phyloP scores from a whole-genome alignment of 2,329 filamentous ascomycete species.

The Arachnomyces sp. region DNA sequence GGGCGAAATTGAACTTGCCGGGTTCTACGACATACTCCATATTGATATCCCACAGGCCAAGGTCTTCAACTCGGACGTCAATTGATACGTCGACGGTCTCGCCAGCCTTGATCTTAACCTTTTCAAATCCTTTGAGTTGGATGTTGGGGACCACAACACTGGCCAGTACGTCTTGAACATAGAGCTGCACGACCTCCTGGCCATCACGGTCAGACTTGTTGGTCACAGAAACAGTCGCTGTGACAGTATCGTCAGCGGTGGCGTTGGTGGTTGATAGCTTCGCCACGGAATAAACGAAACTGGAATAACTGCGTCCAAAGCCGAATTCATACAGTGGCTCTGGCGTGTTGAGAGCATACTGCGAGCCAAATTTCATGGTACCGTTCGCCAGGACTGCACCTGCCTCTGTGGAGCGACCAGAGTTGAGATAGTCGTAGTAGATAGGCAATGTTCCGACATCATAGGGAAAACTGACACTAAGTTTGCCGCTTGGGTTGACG shows the following conservation, averaged over 20 bases:
- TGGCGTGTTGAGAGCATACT: constrained; percentile 57
- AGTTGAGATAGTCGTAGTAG: constrained; percentile 68
- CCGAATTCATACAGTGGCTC: constrained; percentile 59
- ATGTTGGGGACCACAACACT: constrained; percentile 59
- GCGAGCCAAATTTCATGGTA: constrained; percentile 55
- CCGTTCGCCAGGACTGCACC: constrained; percentile 51
- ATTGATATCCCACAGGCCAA: constrained; percentile 50
- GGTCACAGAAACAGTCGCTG: constrained; percentile 53
- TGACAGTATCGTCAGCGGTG: constrained; percentile 49
- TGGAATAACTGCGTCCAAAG: constrained; percentile 59
- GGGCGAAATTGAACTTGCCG: constrained; percentile 57
- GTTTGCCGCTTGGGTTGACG: constrained; percentile 58
- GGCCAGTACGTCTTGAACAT: constrained; percentile 56
- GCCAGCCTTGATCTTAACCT: constrained; percentile 54
- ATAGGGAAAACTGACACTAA: constrained; percentile 60
- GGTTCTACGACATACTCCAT: constrained; percentile 70
- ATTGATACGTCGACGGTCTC: constrained; percentile 49
- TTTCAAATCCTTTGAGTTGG: constrained; percentile 60
- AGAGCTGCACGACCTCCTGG: constrained; percentile 61
- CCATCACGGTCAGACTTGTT: constrained; percentile 53
- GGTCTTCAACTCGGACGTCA: constrained; percentile 42
- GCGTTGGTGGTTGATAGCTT: constrained; percentile 35
- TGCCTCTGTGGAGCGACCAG: constrained; percentile 49
- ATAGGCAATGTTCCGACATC: constrained; percentile 62
- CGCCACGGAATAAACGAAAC: constrained; percentile 50